Conservation (phyloP, 2,329 filamentous ascomycete genomes). For the Thielaviopsis euricoi region DNA sequence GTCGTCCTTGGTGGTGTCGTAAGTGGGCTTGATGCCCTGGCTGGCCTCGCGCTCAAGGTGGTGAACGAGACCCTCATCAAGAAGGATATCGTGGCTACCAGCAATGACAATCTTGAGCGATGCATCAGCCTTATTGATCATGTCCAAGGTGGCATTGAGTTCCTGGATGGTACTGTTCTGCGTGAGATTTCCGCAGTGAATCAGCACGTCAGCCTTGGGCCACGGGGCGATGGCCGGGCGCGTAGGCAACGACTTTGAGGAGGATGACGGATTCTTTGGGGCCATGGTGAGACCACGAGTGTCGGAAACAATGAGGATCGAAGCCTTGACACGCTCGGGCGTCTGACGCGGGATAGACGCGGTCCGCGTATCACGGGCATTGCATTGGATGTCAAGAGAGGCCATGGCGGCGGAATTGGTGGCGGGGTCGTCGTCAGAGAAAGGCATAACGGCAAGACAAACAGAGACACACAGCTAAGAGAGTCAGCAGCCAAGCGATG, state of each 20-base stretch:
- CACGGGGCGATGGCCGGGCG: not conserved
- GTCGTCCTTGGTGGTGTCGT: conserved; percentile 9
- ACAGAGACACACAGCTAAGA: not conserved
- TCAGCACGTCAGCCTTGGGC: conserved; percentile 23
- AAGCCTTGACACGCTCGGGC: not conserved
- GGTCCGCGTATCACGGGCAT: not conserved
- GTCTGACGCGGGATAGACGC: not conserved
- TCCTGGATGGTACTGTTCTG: conserved; percentile 25
- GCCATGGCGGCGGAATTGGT: not conserved
- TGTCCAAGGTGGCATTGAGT: conserved; percentile 21
- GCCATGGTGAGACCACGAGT: not conserved
- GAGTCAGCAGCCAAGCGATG: not conserved
- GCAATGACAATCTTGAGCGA: conserved; percentile 32
- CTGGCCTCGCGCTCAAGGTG: not conserved
- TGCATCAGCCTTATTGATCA: conserved; percentile 24
- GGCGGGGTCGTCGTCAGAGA: not conserved
- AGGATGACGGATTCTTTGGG: not conserved
- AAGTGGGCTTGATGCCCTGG: conserved; percentile 13
- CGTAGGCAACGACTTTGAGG: no score
- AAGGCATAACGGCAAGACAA: not conserved
- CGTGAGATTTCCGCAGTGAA: conserved; percentile 35
- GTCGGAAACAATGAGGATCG: not conserved
- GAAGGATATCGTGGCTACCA: conserved; percentile 34
- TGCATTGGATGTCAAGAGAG: not conserved
- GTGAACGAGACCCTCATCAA: conserved; percentile 16